Percentiles rank a stretch among this genome's conserved stretches.
These are phyloP conservation scores for Aspergillus cavernicola DNA, from an alignment of 495 filamentous ascomycete species.

Conservation along the genomic window DNA sequence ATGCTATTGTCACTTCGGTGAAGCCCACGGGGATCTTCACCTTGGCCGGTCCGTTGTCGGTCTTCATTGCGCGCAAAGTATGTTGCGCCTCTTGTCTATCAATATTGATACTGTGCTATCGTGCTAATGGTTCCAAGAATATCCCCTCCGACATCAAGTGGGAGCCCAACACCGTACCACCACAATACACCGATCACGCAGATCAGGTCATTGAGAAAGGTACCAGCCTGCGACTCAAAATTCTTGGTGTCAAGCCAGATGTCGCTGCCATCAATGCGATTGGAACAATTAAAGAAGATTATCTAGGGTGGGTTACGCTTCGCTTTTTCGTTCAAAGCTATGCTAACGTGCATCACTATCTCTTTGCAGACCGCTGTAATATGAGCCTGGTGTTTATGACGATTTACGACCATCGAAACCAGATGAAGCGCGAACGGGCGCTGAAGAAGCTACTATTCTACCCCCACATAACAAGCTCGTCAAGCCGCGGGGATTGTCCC, in stretches of 20 bases:
- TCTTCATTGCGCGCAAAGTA: conserved; percentile 88
- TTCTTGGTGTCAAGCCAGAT: conserved; percentile 87
- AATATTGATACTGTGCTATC: background rate
- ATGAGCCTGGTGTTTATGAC: background rate
- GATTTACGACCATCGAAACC: conserved; percentile 12
- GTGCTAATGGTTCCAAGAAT: conserved; percentile 53
- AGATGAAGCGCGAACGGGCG: conserved; percentile 1
- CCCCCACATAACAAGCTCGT: background rate
- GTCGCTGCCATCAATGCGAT: conserved; percentile 94
- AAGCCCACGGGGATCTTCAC: conserved; percentile 92
- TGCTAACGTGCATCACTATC: conserved; percentile 7
- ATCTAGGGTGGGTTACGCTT: conserved; percentile 42
- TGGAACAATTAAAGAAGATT: conserved; percentile 91
- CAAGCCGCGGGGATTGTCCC: background rate
- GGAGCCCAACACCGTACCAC: conserved; percentile 83
- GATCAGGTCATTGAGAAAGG: conserved; percentile 93
- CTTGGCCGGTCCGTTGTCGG: conserved; percentile 77
- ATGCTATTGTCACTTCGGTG: conserved; percentile 85
- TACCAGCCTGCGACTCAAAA: conserved; percentile 87
- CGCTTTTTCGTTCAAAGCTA: background rate
- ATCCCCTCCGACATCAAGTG: conserved; percentile 91
- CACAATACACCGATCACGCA: conserved; percentile 79
- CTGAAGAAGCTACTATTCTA: background rate
- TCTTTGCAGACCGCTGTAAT: conserved; percentile 34
- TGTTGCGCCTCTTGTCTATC: conserved; percentile 25